A percentile compares a stretch with the other conserved stretches of the same genome.
These are phyloP conservation scores for Pyricularia pennisetigena DNA, from an alignment of 2,329 filamentous ascomycete genomes.

Conservation along the genomic window DNA sequence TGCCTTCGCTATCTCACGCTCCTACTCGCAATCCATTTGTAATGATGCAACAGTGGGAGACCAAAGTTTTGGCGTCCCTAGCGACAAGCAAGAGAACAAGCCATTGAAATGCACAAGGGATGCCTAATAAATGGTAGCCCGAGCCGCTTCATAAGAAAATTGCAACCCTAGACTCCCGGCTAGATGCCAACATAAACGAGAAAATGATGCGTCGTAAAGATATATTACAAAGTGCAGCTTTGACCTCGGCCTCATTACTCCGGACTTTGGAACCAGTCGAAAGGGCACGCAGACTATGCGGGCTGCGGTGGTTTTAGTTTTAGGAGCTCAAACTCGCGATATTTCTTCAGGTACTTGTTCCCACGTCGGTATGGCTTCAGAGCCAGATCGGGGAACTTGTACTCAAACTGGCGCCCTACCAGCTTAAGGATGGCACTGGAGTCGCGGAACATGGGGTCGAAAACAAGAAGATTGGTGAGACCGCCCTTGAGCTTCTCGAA, in stretches of 20 bases:
- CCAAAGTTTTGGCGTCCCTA: neutral
- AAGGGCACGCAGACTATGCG: neutral
- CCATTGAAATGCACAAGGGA: neutral
- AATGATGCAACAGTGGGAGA: neutral
- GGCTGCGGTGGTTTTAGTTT: slow-evolving; percentile 34
- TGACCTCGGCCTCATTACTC: neutral
- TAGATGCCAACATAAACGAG: neutral
- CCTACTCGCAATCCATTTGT: neutral
- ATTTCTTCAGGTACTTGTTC: slow-evolving; percentile 55
- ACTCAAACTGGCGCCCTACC: slow-evolving; percentile 34
- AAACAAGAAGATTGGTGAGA: slow-evolving; percentile 64
- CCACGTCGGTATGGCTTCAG: slow-evolving; percentile 68
- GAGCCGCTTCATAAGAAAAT: neutral
- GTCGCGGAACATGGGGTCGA: slow-evolving; percentile 77
- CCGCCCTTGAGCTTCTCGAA: slow-evolving; percentile 62
- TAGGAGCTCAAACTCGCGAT: slow-evolving; percentile 70
- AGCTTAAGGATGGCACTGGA: slow-evolving; percentile 52
- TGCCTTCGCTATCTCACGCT: neutral
- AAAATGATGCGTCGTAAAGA: slow-evolving; percentile 3
- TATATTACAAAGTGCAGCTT: neutral
- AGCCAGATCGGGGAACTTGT: slow-evolving; percentile 38
- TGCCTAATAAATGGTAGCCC: neutral
- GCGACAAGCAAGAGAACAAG: neutral
- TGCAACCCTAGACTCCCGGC: neutral
- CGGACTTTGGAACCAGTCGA: neutral